Evolutionary conservation across 106 monocot genomes (phyloP), one percentile per base, ranked within the genome.

Genomic region (Iris macrosiphon): DNA sequence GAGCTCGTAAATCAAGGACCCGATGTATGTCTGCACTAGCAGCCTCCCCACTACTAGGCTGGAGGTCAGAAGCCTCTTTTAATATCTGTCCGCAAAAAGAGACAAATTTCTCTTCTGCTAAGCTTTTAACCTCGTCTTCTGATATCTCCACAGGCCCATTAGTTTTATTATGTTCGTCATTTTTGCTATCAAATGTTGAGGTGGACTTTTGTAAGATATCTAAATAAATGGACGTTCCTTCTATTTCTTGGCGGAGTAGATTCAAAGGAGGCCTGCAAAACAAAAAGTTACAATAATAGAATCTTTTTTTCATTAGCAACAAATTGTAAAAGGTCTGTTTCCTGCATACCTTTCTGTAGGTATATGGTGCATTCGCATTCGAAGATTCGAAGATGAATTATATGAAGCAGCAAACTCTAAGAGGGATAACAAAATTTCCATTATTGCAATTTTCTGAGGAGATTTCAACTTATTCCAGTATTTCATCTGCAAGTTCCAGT

Each of bases 161-260:
- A 46, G 41, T 52, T 21, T 48, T 55, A 12, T 9, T 56, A 40
- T 59, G 19, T 65, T 72, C 28, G 26, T 60, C 29, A 40, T 39
- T 69, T 16, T 31, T 46, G 27, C 13, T 25, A 20, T n/a, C 69
- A 62, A 44, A 15, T 35, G 14, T 49, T 54, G 63, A 61, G 20
- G 96, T 98, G 65, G 91, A 75, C 49, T 98, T 98, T 4, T 85
- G 90, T 55, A 98, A 68, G 48, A 91, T 83, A 50, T 98, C 90
- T 18, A 98, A 60, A 75, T 91, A 91, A 62, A 98, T 87, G 20
- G 77, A 73, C 15, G 90, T 90, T 74, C 96, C 96, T 57, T 70
- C 63, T 48, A 98, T 77, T 70, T 98, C 96, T 59, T 98, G 96
- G 14, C 90, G 82, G 27, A 90, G 83, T 66, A 98, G 86, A 75